Conservation (phyloP, 2,329 filamentous ascomycete genomes). For the Colletotrichum ledebouriae region DNA sequence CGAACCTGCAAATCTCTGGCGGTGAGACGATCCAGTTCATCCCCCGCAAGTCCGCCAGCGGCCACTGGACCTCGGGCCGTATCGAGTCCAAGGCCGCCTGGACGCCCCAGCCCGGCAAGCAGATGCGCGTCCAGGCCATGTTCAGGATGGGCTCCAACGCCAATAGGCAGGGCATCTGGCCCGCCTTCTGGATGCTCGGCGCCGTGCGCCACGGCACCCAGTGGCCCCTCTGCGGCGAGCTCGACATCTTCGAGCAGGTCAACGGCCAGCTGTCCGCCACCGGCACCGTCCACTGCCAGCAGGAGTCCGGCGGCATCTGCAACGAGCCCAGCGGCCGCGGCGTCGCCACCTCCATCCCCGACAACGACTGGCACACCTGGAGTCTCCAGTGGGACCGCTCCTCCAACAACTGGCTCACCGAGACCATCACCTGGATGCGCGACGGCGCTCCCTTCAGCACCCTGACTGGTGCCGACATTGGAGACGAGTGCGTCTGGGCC, state of each 20-base stretch:
- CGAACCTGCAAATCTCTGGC: slow-evolving; percentile 66
- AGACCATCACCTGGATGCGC: slow-evolving; percentile 65
- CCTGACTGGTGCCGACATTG: slow-evolving; percentile 60
- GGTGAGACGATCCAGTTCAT: slow-evolving; percentile 65
- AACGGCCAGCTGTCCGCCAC: slow-evolving; percentile 62
- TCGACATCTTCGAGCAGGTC: slow-evolving; percentile 70
- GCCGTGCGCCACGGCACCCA: slow-evolving; percentile 59
- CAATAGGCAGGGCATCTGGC: slow-evolving; percentile 68
- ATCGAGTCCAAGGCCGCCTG: slow-evolving; percentile 64
- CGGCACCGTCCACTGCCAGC: slow-evolving; percentile 67
- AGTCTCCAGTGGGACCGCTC: slow-evolving; percentile 64
- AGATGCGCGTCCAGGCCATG: slow-evolving; percentile 61
- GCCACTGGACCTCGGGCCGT: slow-evolving; percentile 67
- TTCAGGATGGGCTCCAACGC: slow-evolving; percentile 62
- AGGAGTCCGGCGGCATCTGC: slow-evolving; percentile 60
- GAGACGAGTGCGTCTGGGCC: slow-evolving; percentile 62
- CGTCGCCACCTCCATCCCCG: slow-evolving; percentile 51
- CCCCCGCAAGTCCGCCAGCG: slow-evolving; percentile 56
- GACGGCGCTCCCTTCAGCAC: slow-evolving; percentile 60
- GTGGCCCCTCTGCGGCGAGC: slow-evolving; percentile 69
- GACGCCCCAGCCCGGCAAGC: slow-evolving; percentile 59
- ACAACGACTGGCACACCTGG: slow-evolving; percentile 63
- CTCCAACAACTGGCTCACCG: slow-evolving; percentile 57
- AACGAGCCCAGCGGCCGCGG: slow-evolving; percentile 63
- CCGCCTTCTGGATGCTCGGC: slow-evolving; percentile 71